A percentile compares a stretch with the other conserved stretches of the same genome.
Evolutionary conservation across 2,329 filamentous ascomycete species (phyloP).

Genomic region (Cercospora sp.): DNA sequence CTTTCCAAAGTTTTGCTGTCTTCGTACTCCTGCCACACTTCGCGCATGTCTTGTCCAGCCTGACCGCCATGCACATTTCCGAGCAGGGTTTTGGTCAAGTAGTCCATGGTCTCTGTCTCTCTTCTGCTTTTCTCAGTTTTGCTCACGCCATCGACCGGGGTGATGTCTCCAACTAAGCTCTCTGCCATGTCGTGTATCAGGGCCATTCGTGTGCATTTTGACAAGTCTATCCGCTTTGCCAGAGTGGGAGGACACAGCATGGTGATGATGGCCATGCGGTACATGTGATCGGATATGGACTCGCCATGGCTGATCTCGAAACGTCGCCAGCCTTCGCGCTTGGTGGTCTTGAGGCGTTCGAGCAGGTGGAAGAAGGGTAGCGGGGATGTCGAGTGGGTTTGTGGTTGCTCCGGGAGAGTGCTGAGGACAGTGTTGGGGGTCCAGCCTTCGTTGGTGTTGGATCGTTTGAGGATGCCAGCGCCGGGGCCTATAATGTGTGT

Average conservation of each 20-base stretch:
- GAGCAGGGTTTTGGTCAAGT: constrained; percentile 72
- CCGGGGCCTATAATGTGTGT: constrained; percentile 31
- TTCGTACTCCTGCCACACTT: constrained; percentile 94
- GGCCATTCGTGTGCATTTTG: constrained; percentile 90
- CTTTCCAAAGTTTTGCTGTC: constrained; percentile 80
- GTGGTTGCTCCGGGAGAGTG: constrained; percentile 61
- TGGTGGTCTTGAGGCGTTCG: constrained; percentile 91
- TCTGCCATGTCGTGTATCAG: constrained; percentile 98
- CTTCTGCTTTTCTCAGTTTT: constrained; percentile 88
- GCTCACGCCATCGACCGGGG: constrained; percentile 79
- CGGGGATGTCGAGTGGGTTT: constrained; percentile 66
- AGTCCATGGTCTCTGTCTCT: constrained; percentile 89
- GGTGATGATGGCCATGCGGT: constrained; percentile 95
- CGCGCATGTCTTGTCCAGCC: constrained; percentile 69
- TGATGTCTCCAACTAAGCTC: constrained; percentile 92
- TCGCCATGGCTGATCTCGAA: constrained; percentile 78
- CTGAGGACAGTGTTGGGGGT: constrained; percentile 60
- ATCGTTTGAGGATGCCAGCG: constrained; percentile 40
- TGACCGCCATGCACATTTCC: constrained; percentile 71
- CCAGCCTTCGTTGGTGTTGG: constrained; percentile 41
- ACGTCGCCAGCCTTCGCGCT: constrained; percentile 91
- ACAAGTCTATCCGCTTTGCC: constrained; percentile 69
- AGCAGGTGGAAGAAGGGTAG: constrained; percentile 93
- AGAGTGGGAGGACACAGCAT: constrained; percentile 83
- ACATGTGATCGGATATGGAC: constrained; percentile 96